These are phyloP conservation scores for Solanum hybrid DNA, from an alignment of 305 asterid species.

Conservation along the genomic window DNA sequence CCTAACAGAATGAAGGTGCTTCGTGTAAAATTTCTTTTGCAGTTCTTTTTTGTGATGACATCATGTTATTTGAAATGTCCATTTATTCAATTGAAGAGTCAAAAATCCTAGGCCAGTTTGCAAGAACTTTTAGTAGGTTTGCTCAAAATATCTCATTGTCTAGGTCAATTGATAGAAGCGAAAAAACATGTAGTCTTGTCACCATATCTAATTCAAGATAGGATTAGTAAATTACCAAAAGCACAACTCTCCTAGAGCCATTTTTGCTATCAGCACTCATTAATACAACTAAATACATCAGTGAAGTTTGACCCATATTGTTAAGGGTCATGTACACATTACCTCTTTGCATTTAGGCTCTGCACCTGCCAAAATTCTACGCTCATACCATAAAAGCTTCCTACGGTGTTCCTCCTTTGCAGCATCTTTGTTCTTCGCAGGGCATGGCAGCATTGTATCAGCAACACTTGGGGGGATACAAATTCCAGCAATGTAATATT, in stretches of 20 bases:
- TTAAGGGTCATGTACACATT: not conserved
- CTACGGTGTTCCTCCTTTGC: slow-evolving; percentile 26
- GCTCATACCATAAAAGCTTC: slow-evolving; percentile 51
- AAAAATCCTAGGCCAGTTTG: not conserved
- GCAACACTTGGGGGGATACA: slow-evolving; percentile 53
- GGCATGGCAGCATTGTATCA: slow-evolving; percentile 63
- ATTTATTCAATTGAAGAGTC: not conserved
- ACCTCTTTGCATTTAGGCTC: slow-evolving; percentile 40
- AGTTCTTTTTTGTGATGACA: not conserved
- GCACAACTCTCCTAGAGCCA: not conserved
- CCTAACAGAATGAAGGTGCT: not conserved
- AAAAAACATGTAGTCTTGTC: not conserved
- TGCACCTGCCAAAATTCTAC: slow-evolving; percentile 36
- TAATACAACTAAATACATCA: not conserved
- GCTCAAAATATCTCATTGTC: not conserved
- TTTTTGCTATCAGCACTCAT: not conserved
- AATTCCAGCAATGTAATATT: slow-evolving; percentile 59
- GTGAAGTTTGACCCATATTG: not conserved
- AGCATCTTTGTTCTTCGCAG: not conserved
- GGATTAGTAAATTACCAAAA: not conserved
- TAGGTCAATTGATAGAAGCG: slow-evolving; percentile 32
- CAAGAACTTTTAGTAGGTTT: not conserved
- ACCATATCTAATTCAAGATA: not conserved
- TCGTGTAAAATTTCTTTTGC: not conserved
- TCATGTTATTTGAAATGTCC: not conserved